Evolutionary conservation across 2,329 filamentous ascomycete genomes (phyloP), one percentile per base, ranked within the genome.

Genomic region (Penicillium sp.): DNA sequence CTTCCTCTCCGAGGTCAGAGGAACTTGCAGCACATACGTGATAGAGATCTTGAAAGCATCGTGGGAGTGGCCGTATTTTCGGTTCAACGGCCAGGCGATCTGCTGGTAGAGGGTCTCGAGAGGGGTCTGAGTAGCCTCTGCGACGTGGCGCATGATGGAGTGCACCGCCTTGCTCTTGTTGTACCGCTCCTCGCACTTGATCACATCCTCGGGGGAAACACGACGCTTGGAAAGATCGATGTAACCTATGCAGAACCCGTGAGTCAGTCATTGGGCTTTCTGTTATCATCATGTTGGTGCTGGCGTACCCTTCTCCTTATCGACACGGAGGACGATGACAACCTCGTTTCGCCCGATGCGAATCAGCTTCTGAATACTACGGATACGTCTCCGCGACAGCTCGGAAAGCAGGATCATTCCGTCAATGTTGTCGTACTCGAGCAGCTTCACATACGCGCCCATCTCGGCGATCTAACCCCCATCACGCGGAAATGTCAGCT

Each of bases 81-180:
- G 93, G 87, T 97, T 96, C 72, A 99, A 82, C 52, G 96, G 95
- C 96, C 96, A 99, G 65, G 88, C 92, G 75, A 99, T 97, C 68
- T 84, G 88, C 83, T 96, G 89, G 80, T 99, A 99, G 58, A 99
- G 86, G 54, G 88, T 85, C 83, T 98, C 92, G 73, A 99, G 96
- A n/a, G 94, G 93, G 33, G 88, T 90, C 74, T 90, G 88, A 44
- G 92, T 96, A 85, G 97, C 97, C 82, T 99, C 93, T 67, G 95
- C 94, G 63, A 99, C 95, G 78, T 99, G 95, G 77, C 94, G 89
- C 91, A 99, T 94, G 79, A 99, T 97, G 55, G 92, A 96, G 80
- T 99, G 95, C 41, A 98, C 95, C 84, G 96, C 96, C 84, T 99
- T 99, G 83, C 92, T 91, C 88, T 99, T 99, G 87, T 99, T 99